Evolutionary conservation across 2,329 filamentous ascomycete species (phyloP).

Genomic region (Metarhizium sp.): DNA sequence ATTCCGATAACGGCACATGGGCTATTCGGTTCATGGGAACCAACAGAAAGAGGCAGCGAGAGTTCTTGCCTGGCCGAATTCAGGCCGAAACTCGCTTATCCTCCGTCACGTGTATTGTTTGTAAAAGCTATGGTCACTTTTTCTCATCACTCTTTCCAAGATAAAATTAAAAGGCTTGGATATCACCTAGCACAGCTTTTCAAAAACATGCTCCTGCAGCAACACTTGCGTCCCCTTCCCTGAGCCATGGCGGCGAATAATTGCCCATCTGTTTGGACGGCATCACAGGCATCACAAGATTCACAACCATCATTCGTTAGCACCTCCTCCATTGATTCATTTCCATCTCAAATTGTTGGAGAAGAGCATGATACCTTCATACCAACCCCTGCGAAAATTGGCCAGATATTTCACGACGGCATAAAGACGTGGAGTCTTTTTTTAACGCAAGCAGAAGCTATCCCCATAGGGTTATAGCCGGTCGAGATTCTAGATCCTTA

Average conservation of each 20-base stretch:
- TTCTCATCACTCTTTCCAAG: no score
- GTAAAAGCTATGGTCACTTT: no score
- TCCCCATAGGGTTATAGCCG: not conserved
- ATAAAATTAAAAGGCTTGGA: no score
- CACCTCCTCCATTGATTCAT: not conserved
- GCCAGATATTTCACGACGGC: not conserved
- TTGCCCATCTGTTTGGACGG: not conserved
- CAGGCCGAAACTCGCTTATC: no score
- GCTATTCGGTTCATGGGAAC: no score
- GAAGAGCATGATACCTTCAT: not conserved
- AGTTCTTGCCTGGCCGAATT: no score
- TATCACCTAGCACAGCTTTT: no score
- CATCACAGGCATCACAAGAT: not conserved
- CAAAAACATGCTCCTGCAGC: no score
- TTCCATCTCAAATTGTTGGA: not conserved
- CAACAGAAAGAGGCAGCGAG: no score
- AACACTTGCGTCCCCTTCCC: no score
- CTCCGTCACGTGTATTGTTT: no score
- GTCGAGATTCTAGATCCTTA: not conserved
- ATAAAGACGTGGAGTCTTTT: not conserved
- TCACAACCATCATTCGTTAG: accelerated
- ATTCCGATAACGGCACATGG: no score
- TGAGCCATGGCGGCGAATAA: not conserved
- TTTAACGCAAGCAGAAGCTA: not conserved
- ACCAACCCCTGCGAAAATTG: not conserved